A percentile compares a stretch with the other conserved stretches of the same genome.
phyloP scores from a whole-genome alignment of 2,329 filamentous ascomycete genomes.

The Alternaria sp. region DNA sequence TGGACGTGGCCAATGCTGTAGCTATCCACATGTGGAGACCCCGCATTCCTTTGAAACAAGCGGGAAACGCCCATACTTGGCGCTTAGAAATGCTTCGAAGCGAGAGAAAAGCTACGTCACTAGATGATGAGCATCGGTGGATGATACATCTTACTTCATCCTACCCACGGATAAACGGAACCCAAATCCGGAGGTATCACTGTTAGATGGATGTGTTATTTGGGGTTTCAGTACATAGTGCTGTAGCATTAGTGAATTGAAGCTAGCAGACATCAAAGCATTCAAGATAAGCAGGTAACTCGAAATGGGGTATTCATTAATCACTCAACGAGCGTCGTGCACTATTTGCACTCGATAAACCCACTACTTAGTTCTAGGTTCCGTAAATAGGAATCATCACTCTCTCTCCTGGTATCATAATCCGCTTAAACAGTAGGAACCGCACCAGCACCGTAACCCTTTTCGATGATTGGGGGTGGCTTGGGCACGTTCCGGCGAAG shows the following conservation, averaged over 20 bases:
- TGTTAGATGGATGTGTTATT: too few species aligned
- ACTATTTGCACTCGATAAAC: neutral
- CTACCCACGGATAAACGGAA: neutral
- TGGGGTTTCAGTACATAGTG: neutral
- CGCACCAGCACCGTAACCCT: slow-evolving; percentile 14
- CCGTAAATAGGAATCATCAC: neutral
- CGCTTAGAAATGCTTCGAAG: neutral
- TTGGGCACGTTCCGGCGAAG: slow-evolving; percentile 49
- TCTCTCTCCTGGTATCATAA: neutral
- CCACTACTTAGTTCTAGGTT: neutral
- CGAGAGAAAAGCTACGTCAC: too few species aligned
- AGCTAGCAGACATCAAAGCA: neutral
- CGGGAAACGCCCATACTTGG: neutral
- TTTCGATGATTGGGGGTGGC: slow-evolving; percentile 53
- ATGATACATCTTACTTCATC: neutral
- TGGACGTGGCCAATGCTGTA: neutral
- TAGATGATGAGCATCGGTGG: neutral
- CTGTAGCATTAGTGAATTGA: neutral
- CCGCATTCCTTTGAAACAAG: neutral
- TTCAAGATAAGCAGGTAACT: neutral
- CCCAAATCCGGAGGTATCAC: too few species aligned
- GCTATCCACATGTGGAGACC: neutral
- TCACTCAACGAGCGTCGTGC: neutral
- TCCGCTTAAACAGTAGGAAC: slow-evolving; percentile 7
- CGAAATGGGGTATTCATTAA: neutral